These are phyloP conservation scores for Alternaria tenuissima DNA, from an alignment of 2,329 filamentous ascomycete species.

Conservation along the genomic window DNA sequence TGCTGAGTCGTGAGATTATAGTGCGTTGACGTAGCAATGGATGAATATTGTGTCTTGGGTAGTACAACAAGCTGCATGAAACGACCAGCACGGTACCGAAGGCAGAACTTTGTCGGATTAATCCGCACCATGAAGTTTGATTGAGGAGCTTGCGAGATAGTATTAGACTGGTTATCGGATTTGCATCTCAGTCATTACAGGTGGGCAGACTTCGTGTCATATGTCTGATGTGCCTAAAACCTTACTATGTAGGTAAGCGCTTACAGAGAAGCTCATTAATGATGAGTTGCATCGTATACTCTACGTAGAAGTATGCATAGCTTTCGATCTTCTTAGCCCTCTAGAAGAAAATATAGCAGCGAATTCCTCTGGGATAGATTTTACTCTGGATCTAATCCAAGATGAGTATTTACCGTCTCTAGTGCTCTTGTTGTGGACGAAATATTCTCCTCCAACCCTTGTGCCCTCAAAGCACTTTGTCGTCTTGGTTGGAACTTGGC, in stretches of 20 bases:
- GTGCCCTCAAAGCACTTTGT: not conserved
- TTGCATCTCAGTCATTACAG: not conserved
- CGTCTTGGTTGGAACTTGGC: not conserved
- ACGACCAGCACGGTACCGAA: not conserved
- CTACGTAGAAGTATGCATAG: too few species aligned
- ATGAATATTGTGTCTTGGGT: not conserved
- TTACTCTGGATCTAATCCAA: not conserved
- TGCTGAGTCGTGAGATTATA: not conserved
- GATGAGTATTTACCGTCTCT: not conserved
- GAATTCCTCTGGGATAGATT: not conserved
- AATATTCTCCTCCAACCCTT: not conserved
- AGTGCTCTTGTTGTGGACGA: not conserved
- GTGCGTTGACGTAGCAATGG: not conserved
- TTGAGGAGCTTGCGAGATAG: not conserved
- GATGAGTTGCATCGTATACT: too few species aligned
- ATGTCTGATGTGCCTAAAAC: not conserved
- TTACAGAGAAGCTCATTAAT: too few species aligned
- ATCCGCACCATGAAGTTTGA: not conserved
- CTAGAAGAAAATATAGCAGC: not conserved
- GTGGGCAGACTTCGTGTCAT: not conserved
- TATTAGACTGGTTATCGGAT: not conserved
- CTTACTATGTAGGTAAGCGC: too few species aligned
- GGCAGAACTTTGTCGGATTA: not conserved
- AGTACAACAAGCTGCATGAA: not conserved
- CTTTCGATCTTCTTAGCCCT: too few species aligned